Evolutionary conservation across 768 basidiomycete genomes (phyloP).

Genomic region (Amanita polypyramis): DNA sequence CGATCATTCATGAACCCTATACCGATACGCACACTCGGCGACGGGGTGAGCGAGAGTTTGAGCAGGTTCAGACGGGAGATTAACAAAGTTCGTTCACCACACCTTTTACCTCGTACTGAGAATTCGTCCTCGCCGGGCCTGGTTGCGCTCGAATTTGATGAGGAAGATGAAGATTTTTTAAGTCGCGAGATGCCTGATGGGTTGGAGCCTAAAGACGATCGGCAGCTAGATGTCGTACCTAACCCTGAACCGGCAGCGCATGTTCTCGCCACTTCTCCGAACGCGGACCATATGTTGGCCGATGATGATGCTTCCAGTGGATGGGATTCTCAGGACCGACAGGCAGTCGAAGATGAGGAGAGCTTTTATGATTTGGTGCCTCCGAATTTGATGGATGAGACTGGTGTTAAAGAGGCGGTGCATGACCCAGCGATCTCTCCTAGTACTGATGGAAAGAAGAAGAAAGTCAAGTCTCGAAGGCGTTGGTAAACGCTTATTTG

Average conservation of each 20-base stretch:
- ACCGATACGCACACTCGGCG: conserved; percentile 46
- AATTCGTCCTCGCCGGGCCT: conserved; percentile 16
- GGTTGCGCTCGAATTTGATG: conserved; percentile 51
- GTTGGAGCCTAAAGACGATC: conserved; percentile 7
- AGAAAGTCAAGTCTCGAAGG: neutral
- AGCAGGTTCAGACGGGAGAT: conserved; percentile 51
- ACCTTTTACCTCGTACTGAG: conserved; percentile 18
- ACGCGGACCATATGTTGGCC: conserved; percentile 18
- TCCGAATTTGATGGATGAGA: conserved; percentile 15
- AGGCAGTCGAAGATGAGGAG: conserved; percentile 42
- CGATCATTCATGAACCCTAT: conserved; percentile 39
- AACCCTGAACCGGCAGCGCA: conserved; percentile 20
- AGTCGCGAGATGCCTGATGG: conserved; percentile 10
- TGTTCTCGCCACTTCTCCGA: conserved; percentile 25
- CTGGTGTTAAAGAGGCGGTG: conserved; percentile 27
- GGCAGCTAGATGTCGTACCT: conserved; percentile 14
- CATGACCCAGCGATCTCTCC: neutral
- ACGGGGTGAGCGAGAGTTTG: conserved; percentile 51
- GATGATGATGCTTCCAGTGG: conserved; percentile 29
- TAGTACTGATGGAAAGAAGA: neutral
- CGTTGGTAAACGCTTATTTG: neutral
- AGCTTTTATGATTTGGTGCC: conserved; percentile 35
- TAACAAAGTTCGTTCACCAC: conserved; percentile 37
- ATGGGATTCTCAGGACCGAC: conserved; percentile 35
- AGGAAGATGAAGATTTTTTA: conserved; percentile 57